phyloP scores from a whole-genome alignment of 306 rosid genomes.

The Medicago arabica region DNA sequence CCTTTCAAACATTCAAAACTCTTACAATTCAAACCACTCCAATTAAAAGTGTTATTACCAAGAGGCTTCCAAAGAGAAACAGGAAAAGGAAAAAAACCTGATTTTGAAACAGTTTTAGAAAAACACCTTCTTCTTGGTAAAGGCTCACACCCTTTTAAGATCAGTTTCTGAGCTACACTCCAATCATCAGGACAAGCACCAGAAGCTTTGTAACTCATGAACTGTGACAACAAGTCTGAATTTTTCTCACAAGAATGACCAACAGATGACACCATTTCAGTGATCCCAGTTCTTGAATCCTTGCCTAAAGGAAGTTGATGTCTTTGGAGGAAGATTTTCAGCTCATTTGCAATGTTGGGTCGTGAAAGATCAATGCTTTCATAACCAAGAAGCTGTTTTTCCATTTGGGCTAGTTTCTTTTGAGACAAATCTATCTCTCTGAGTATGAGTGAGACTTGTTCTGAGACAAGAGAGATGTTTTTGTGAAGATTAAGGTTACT shows the following conservation, averaged over 20 bases:
- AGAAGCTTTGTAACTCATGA: conserved; percentile 71
- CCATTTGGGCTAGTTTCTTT: conserved; percentile 84
- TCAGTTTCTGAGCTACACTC: conserved; percentile 84
- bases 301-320: conserved; percentile 88
- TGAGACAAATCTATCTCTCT: conserved; percentile 82
- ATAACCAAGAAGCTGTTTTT: conserved; percentile 81
- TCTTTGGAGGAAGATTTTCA: conserved; percentile 66
- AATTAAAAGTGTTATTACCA: conserved; percentile 72
- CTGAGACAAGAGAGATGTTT: conserved; percentile 87
- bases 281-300: conserved; percentile 89
- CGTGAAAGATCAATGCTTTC: conserved; percentile 82
- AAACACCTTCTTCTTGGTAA: conserved; percentile 89
- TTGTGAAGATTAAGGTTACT: conserved; percentile 57
- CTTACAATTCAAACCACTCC: conserved; percentile 87
- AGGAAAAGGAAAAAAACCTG: conserved; percentile 65
- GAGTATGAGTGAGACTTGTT: conserved; percentile 83
- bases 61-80: conserved; percentile 78
- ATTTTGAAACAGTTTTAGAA: conserved; percentile 69
- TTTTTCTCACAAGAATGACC: conserved; percentile 83
- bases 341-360: conserved; percentile 72
- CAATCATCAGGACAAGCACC: conserved; percentile 91
- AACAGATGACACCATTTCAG: conserved; percentile 92
- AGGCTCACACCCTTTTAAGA: conserved; percentile 83
- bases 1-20: conserved; percentile 71
- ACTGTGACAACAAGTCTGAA: conserved; percentile 70